phyloP scores from a whole-genome alignment of 1,139 yeast species.

The Saccharomyces hybrid region DNA sequence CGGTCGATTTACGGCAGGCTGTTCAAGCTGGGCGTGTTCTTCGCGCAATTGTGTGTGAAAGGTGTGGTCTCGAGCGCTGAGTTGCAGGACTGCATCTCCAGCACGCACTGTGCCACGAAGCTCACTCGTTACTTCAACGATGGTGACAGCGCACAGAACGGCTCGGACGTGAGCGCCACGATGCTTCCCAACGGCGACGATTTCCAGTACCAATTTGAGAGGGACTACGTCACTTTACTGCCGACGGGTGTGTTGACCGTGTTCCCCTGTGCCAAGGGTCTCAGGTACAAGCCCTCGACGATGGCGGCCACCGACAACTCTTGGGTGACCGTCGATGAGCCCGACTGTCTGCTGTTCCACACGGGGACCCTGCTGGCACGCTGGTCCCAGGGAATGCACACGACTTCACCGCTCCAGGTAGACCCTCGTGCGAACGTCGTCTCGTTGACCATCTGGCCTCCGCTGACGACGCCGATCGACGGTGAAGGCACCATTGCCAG shows the following conservation, averaged over 20 bases:
- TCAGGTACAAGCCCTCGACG: conserved; percentile 21
- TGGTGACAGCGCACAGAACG: conserved; percentile 3
- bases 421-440: conserved; percentile 14
- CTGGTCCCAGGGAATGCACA: conserved; percentile 19
- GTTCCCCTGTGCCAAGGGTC: conserved; percentile 22
- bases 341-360: conserved; percentile 27
- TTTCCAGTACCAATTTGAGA: conserved; percentile 16
- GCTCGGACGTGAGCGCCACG: conserved; percentile 1
- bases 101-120: conserved; percentile 10
- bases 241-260: conserved; percentile 23
- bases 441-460: conserved; percentile 20
- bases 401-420: conserved; percentile 21
- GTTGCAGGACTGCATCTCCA: conserved; percentile 4
- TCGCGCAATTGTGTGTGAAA: conserved; percentile 17
- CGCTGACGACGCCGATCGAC: conserved; percentile 8
- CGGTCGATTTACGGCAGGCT: conserved; percentile 14
- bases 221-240: conserved; percentile 13
- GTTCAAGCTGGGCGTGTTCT: conserved; percentile 19
- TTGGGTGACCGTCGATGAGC: conserved; percentile 23
- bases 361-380: conserved; percentile 21
- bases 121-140: conserved; percentile 17
- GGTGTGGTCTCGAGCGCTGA: conserved; percentile 9
- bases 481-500: conserved; percentile 9
- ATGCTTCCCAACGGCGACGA: conserved; percentile 15
- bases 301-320: conserved; percentile 18